Conservation (phyloP, 2,329 filamentous ascomycete genomes). For the Ambrosiella beaveri region DNA sequence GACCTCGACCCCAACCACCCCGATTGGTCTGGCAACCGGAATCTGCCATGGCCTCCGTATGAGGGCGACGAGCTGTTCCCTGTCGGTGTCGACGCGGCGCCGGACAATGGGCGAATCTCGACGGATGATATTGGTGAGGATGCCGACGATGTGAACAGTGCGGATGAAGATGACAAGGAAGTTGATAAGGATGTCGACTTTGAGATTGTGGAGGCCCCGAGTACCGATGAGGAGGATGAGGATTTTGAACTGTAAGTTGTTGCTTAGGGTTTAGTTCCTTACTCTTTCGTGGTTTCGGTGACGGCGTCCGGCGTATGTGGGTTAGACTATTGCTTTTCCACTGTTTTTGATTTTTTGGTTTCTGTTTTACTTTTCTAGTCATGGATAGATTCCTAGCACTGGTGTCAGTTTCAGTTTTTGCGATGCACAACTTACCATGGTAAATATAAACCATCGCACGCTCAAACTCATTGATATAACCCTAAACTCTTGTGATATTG, state of each 20-base stretch:
- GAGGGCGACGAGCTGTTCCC: constrained; percentile 8
- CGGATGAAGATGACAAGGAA: not conserved
- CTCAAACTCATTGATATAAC: too few species aligned
- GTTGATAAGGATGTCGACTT: not conserved
- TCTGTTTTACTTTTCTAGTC: not conserved
- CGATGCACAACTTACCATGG: too few species aligned
- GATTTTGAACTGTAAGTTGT: constrained; percentile 2
- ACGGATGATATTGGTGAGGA: not conserved
- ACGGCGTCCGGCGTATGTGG: not conserved
- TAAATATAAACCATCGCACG: too few species aligned
- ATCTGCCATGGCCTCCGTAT: constrained; percentile 12
- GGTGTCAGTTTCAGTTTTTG: too few species aligned
- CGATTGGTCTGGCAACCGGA: constrained; percentile 3
- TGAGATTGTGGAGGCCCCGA: not conserved
- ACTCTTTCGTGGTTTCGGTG: not conserved
- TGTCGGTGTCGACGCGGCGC: not conserved
- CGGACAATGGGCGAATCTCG: constrained; percentile 3
- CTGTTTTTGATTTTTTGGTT: not conserved
- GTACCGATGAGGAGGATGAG: not conserved
- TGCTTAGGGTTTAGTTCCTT: not conserved
- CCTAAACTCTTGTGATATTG: not conserved
- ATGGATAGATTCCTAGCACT: not conserved
- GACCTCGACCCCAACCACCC: constrained; percentile 12
- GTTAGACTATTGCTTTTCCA: not conserved
- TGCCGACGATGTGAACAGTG: constrained; percentile 2